A percentile compares a stretch with the other conserved stretches of the same genome.
Evolutionary conservation across 805 yeast species (phyloP).

Genomic region (Candida chauliodis): DNA sequence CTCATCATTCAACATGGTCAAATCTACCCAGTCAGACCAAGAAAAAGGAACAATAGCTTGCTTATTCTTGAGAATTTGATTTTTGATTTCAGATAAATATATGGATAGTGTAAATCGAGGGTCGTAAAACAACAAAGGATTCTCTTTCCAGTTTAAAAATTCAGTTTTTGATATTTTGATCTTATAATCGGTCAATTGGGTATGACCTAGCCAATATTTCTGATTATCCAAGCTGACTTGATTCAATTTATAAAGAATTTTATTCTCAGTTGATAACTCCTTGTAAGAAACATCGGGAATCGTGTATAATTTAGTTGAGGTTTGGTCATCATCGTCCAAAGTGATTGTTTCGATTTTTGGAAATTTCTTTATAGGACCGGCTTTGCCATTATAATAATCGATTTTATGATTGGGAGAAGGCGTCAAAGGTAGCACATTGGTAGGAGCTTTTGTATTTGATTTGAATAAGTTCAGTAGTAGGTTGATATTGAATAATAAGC

Average conservation of each 20-base stretch:
- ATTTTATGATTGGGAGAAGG: slow-evolving; percentile 12
- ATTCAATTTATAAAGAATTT: slow-evolving; percentile 17
- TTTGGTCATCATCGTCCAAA: neutral
- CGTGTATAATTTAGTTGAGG: slow-evolving; percentile 10
- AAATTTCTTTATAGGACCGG: slow-evolving; percentile 6
- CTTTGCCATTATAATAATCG: slow-evolving; percentile 13
- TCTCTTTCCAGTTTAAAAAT: slow-evolving; percentile 18
- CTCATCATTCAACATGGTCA: slow-evolving; percentile 35
- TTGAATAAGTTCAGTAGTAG: no score
- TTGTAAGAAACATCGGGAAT: slow-evolving; percentile 17
- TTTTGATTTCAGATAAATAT: slow-evolving; percentile 40
- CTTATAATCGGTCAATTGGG: slow-evolving; percentile 19
- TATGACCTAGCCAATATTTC: slow-evolving; percentile 26
- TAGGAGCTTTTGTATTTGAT: no score
- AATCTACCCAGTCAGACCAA: slow-evolving; percentile 57
- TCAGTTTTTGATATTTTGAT: slow-evolving; percentile 16
- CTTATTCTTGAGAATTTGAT: slow-evolving; percentile 15
- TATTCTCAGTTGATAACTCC: slow-evolving; percentile 14
- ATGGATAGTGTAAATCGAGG: slow-evolving; percentile 55
- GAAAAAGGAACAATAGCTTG: slow-evolving; percentile 33
- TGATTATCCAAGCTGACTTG: slow-evolving; percentile 18
- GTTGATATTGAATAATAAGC: slow-evolving; percentile 14
- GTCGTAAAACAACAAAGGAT: slow-evolving; percentile 36
- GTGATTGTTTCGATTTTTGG: slow-evolving; percentile 1
- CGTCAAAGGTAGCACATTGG: no score